A percentile compares a stretch with the other conserved stretches of the same genome.
These are phyloP conservation scores for Cryoendolithus antarcticus DNA, from an alignment of 2,329 filamentous ascomycete species.

Conservation along the genomic window DNA sequence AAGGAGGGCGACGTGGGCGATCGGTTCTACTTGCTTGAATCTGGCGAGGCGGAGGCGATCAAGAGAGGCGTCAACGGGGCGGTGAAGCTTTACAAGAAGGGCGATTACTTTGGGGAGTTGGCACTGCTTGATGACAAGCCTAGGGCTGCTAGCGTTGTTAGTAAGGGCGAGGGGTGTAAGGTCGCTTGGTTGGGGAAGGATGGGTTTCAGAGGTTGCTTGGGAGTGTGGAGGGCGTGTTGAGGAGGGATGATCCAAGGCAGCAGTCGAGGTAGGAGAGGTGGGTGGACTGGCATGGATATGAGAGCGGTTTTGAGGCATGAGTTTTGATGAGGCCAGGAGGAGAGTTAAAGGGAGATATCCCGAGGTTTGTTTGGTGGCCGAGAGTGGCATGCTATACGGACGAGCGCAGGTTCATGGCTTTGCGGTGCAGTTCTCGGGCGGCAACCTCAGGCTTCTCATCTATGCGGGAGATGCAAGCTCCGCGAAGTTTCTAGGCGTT, in stretches of 20 bases:
- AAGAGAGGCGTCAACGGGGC: constrained; percentile 59
- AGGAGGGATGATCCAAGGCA: constrained; percentile 54
- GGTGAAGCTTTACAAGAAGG: constrained; percentile 75
- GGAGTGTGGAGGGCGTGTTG: constrained; percentile 91
- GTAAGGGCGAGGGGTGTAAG: constrained; percentile 68
- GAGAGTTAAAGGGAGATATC: no score
- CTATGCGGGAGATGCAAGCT: no score
- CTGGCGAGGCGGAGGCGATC: constrained; percentile 74
- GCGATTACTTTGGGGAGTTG: constrained; percentile 94
- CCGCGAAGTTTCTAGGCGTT: no score
- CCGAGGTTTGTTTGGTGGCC: no score
- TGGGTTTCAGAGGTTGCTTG: constrained; percentile 85
- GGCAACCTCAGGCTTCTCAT: no score
- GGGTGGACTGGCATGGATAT: no score
- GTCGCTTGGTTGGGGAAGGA: constrained; percentile 85
- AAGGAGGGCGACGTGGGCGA: constrained; percentile 81
- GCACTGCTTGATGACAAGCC: constrained; percentile 88
- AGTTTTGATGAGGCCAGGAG: no score
- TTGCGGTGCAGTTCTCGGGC: no score
- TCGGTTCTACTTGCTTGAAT: constrained; percentile 83
- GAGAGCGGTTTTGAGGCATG: no score
- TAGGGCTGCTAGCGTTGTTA: constrained; percentile 77
- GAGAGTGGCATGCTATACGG: no score
- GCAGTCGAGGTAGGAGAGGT: no score
- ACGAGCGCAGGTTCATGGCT: no score